phyloP scores from a whole-genome alignment of 345 rosid genomes.

The Hypericum perforatum region DNA sequence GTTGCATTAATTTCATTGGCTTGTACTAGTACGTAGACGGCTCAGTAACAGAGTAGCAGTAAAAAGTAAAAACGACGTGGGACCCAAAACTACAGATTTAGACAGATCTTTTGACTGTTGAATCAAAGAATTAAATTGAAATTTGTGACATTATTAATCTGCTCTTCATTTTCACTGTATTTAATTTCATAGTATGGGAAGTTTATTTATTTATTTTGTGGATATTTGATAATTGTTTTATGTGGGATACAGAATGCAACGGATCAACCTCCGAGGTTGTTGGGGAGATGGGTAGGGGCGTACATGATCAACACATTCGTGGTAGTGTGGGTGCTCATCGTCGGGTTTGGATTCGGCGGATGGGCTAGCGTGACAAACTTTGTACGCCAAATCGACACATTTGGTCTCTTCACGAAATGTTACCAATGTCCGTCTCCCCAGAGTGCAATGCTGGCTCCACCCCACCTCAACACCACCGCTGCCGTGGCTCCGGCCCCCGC shows the following conservation, averaged over 20 bases:
- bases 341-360: constrained; percentile 96
- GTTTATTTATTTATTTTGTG: constrained; percentile 1
- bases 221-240: constrained; percentile 12
- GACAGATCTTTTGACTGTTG: no score
- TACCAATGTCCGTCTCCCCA: constrained; percentile 75
- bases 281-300: constrained; percentile 82
- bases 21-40: no score
- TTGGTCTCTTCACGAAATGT: constrained; percentile 89
- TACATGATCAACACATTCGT: constrained; percentile 64
- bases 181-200: background rate
- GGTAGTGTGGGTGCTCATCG: constrained; percentile 86
- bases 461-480: constrained; percentile 28
- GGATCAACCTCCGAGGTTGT: constrained; percentile 70
- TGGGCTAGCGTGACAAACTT: constrained; percentile 90
- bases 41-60: no score
- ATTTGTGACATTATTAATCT: no score
- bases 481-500: constrained; percentile 26
- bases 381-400: constrained; percentile 87
- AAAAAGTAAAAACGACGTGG: no score
- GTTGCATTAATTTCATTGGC: background rate
- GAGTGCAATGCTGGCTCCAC: constrained; percentile 19
- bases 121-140: no score
- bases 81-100: no score
- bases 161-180: no score
- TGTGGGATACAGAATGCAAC: constrained; percentile 65